Conservation (phyloP, 148 eudicot species). For the Oxyria digyna region DNA sequence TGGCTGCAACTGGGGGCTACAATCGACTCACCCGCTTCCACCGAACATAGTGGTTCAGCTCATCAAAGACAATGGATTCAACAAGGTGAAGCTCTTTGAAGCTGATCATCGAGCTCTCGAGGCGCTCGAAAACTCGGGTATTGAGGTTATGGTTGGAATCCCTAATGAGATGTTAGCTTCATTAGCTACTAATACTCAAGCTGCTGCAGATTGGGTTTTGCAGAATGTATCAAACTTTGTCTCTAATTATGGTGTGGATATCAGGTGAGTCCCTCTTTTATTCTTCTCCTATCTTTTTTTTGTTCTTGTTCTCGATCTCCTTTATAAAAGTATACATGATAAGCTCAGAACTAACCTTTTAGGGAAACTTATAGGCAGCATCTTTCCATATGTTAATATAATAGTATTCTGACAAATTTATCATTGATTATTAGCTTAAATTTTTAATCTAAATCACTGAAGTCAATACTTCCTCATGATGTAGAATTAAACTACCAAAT, state of each 20-base stretch:
- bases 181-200: slow-evolving; percentile 46
- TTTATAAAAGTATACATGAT: neutral
- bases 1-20: slow-evolving; percentile 72
- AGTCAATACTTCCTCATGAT: too few relatives aligned
- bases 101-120: slow-evolving; percentile 54
- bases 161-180: slow-evolving; percentile 73
- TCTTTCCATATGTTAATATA: neutral
- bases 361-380: too few relatives aligned
- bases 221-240: slow-evolving; percentile 62
- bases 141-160: slow-evolving; percentile 88
- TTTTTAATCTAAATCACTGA: too few relatives aligned
- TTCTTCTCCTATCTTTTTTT: neutral
- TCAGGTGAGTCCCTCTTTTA: slow-evolving; percentile 39
- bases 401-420: neutral
- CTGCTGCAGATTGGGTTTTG: slow-evolving; percentile 69
- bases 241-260: slow-evolving; percentile 51
- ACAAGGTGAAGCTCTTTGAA: slow-evolving; percentile 88
- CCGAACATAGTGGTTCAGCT: slow-evolving; percentile 59
- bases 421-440: neutral
- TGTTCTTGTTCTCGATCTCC: neutral
- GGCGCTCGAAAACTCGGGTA: slow-evolving; percentile 81
- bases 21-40: slow-evolving; percentile 56
- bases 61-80: slow-evolving; percentile 70
- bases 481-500: too few relatives aligned
- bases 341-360: neutral